phyloP scores from a whole-genome alignment of 768 basidiomycete species.

The Boletus eberwhitei region DNA sequence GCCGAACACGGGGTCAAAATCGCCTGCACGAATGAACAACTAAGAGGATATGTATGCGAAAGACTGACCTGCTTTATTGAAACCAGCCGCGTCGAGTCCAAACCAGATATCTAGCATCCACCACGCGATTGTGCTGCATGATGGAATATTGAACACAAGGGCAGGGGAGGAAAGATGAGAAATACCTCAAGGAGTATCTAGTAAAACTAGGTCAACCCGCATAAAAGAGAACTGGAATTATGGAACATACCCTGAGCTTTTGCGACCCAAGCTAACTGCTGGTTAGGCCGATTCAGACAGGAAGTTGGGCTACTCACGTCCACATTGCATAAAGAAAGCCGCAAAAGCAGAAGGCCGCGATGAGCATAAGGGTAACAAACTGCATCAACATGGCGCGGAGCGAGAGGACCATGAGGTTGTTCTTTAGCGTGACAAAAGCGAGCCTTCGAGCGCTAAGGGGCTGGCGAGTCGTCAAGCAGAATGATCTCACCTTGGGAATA shows the following conservation, averaged over 20 bases:
- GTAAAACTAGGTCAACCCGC: conserved; percentile 15
- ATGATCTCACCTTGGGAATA: conserved; percentile 75
- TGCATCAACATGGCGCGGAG: conserved; percentile 92
- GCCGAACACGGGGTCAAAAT: conserved; percentile 86
- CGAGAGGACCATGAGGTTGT: conserved; percentile 77
- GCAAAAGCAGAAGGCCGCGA: conserved; percentile 86
- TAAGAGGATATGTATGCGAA: background rate
- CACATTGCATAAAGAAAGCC: conserved; percentile 92
- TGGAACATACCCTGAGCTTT: conserved; percentile 49
- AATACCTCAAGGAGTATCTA: conserved; percentile 36
- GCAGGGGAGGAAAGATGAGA: background rate
- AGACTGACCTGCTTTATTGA: conserved; percentile 72
- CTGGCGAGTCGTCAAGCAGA: background rate
- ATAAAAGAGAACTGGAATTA: background rate
- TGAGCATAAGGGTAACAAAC: conserved; percentile 78
- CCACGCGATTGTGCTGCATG: conserved; percentile 69
- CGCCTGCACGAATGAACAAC: conserved; percentile 36
- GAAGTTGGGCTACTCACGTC: conserved; percentile 59
- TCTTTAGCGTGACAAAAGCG: conserved; percentile 86
- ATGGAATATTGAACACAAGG: background rate
- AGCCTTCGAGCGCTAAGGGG: conserved; percentile 45
- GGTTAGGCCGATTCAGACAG: conserved; percentile 7
- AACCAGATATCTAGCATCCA: conserved; percentile 96
- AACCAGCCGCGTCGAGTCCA: conserved; percentile 91
- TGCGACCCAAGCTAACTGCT: conserved; percentile 53